Conservation (phyloP, 169 alveolate genomes). For the Toxoplasma gondii region DNA sequence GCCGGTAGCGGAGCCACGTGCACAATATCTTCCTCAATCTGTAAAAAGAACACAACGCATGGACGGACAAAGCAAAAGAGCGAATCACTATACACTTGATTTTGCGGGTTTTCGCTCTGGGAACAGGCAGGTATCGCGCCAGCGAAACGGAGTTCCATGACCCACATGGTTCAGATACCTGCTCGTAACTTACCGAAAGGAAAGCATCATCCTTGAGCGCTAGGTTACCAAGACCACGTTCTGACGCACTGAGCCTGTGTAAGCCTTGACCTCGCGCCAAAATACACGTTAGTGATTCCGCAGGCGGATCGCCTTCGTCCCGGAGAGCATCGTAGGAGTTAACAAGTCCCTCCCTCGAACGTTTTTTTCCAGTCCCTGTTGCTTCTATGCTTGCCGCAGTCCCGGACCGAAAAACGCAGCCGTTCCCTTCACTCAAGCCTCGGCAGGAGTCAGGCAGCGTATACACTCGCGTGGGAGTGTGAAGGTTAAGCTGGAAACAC, state of each 20-base stretch:
- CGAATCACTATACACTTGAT: not conserved
- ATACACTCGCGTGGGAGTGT: not conserved
- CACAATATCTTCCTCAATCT: not conserved
- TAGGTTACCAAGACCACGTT: not conserved
- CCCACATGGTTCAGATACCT: not conserved
- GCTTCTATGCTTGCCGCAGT: not conserved
- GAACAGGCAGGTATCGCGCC: not conserved
- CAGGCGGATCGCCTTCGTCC: not conserved
- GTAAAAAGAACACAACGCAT: not conserved
- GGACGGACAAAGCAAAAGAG: not conserved
- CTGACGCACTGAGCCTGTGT: not conserved
- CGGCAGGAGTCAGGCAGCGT: not conserved
- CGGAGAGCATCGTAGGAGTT: not conserved
- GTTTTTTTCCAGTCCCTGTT: not conserved
- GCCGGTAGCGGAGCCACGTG: constrained; percentile 8
- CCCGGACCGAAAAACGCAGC: not conserved
- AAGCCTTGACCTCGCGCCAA: not conserved
- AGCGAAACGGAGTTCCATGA: not conserved
- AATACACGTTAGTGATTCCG: not conserved
- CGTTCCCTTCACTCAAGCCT: not conserved
- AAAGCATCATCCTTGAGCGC: not conserved
- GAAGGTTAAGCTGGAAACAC: not conserved
- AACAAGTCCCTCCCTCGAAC: not conserved
- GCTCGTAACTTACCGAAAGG: not conserved
- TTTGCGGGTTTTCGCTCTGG: not conserved